These are phyloP conservation scores for Echria macrotheca DNA, from an alignment of 495 filamentous ascomycete genomes.

Conservation along the genomic window DNA sequence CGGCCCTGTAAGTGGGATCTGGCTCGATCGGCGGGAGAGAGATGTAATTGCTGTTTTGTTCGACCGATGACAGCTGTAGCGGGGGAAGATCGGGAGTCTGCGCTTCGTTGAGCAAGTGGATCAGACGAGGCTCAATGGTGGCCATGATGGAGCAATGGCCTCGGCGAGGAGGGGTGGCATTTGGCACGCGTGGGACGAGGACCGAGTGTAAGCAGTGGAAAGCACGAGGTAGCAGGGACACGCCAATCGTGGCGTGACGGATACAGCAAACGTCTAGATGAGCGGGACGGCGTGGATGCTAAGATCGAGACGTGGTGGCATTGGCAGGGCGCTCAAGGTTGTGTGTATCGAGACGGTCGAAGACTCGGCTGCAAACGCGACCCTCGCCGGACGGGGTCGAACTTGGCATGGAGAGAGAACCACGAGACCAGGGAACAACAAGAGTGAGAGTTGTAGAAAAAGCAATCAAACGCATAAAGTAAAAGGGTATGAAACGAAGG, in stretches of 20 bases:
- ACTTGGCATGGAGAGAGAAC: too few relatives aligned
- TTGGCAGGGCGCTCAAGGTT: too few relatives aligned
- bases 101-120: slow-evolving; percentile 50
- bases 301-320: too few relatives aligned
- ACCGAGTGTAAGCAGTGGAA: too few relatives aligned
- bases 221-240: too few relatives aligned
- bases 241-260: too few relatives aligned
- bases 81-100: slow-evolving; percentile 41
- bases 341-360: too few relatives aligned
- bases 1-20: slow-evolving; percentile 34
- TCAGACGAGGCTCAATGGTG: slow-evolving; percentile 55
- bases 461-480: slow-evolving; percentile 18
- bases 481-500: slow-evolving; percentile 18
- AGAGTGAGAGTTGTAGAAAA: slow-evolving; percentile 14
- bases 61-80: slow-evolving; percentile 35
- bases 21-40: slow-evolving; percentile 45
- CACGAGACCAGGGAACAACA: background rate
- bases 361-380: too few relatives aligned
- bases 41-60: slow-evolving; percentile 20
- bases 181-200: slow-evolving; percentile 22
- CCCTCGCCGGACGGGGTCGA: too few relatives aligned
- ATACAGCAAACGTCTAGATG: too few relatives aligned
- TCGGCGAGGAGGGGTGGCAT: slow-evolving; percentile 27
- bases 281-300: too few relatives aligned
- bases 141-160: slow-evolving; percentile 41